These are phyloP conservation scores for Verruconis gallopava DNA, from an alignment of 2,329 filamentous ascomycete genomes.

Conservation along the genomic window DNA sequence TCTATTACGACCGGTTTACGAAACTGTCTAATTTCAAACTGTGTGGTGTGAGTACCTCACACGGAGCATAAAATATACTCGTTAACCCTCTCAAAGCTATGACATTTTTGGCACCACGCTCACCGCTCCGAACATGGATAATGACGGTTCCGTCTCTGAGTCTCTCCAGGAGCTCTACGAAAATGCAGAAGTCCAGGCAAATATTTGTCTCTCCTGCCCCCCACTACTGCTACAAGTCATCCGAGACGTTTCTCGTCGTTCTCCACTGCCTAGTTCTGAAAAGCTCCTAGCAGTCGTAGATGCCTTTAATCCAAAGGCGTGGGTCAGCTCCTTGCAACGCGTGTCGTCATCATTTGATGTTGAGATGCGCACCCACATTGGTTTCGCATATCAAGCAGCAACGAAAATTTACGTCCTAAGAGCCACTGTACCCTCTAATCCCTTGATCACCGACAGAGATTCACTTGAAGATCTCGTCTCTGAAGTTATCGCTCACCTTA, in stretches of 20 bases:
- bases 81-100: neutral
- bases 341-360: neutral
- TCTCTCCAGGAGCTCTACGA: no score
- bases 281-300: neutral
- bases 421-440: neutral
- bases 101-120: slow-evolving; percentile 1
- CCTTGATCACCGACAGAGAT: neutral
- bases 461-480: neutral
- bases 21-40: slow-evolving; percentile 22
- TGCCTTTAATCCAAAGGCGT: neutral
- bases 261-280: neutral
- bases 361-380: neutral
- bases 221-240: slow-evolving; percentile 1
- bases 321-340: neutral
- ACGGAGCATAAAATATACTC: no score
- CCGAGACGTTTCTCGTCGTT: neutral
- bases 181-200: neutral
- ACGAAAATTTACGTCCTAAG: neutral
- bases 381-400: neutral
- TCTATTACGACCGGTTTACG: slow-evolving; percentile 22
- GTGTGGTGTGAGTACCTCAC: slow-evolving; percentile 20
- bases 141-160: no score
- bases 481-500: neutral
- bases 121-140: no score
- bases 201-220: slow-evolving; percentile 1